Percentiles rank a stretch among this genome's conserved stretches.
These are phyloP conservation scores for Phenoliferia sp. DNA, from an alignment of 1,284 basidiomycete species.

Conservation along the genomic window DNA sequence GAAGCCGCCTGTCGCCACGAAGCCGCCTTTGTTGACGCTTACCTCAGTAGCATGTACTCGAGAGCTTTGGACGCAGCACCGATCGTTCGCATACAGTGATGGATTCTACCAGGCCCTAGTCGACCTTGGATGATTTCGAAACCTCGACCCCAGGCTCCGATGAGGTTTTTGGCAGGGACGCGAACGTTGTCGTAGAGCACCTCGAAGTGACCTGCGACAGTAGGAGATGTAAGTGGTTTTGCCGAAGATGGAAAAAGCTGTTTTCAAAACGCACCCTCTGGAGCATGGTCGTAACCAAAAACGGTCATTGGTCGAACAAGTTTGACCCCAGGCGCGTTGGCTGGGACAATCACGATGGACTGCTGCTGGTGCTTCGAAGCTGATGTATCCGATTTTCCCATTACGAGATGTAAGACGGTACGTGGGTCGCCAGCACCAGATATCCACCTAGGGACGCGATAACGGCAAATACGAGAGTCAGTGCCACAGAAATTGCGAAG, in stretches of 20 bases:
- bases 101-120: conserved; percentile 68
- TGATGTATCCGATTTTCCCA: conserved; percentile 66
- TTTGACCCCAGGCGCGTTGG: conserved; percentile 79
- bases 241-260: background rate
- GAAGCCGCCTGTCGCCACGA: background rate
- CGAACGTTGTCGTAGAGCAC: conserved; percentile 90
- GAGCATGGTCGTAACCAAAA: conserved; percentile 86
- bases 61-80: conserved; percentile 80
- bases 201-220: conserved; percentile 72
- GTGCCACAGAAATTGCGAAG: background rate
- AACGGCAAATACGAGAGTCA: background rate
- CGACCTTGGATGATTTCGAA: conserved; percentile 89
- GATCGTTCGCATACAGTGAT: conserved; percentile 75
- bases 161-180: conserved; percentile 73
- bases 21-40: too few species aligned
- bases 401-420: conserved; percentile 81
- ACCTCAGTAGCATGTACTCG: conserved; percentile 83
- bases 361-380: conserved; percentile 67
- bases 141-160: conserved; percentile 83
- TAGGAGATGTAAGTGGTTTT: background rate
- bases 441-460: conserved; percentile 69
- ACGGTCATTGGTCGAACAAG: conserved; percentile 87
- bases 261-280: conserved; percentile 48
- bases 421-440: conserved; percentile 94
- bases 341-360: conserved; percentile 87